A percentile compares a stretch with the other conserved stretches of the same genome.
These are phyloP conservation scores for Fomitopsis serialis DNA, from an alignment of 768 basidiomycete genomes.

Conservation along the genomic window DNA sequence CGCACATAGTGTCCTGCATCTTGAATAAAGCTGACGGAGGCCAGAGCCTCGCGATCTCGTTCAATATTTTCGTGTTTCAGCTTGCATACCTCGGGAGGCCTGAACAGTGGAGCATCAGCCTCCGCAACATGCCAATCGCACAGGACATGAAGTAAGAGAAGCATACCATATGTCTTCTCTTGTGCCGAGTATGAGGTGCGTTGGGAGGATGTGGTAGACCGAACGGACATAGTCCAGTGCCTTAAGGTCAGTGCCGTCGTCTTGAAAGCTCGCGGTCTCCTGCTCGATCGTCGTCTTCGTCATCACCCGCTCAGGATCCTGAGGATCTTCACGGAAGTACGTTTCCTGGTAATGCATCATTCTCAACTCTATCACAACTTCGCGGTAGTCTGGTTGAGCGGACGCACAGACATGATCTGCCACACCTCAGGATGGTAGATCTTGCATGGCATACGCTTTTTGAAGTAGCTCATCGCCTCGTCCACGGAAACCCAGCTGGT, in stretches of 20 bases:
- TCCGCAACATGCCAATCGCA: too few species aligned
- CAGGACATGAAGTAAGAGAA: too few species aligned
- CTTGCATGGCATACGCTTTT: too few species aligned
- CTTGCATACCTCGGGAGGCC: too few species aligned
- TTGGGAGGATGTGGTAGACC: background rate
- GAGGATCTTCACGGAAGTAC: slow-evolving; percentile 6
- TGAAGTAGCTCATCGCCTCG: too few species aligned
- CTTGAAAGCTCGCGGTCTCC: slow-evolving; percentile 16
- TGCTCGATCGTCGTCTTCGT: slow-evolving; percentile 20
- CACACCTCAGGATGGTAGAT: slow-evolving; percentile 2
- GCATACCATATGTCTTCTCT: slow-evolving; percentile 1
- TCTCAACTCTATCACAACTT: background rate
- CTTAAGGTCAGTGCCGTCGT: slow-evolving; percentile 13
- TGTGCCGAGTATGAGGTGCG: background rate
- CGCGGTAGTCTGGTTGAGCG: background rate
- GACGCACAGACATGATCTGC: slow-evolving; percentile 4
- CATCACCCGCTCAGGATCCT: slow-evolving; percentile 10
- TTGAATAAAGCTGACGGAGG: too few species aligned
- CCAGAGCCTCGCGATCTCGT: too few species aligned
- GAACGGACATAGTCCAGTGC: background rate
- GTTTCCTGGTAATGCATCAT: background rate
- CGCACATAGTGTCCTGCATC: too few species aligned
- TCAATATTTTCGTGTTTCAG: too few species aligned
- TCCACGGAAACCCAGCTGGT: too few species aligned
- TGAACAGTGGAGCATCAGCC: too few species aligned